phyloP scores from a whole-genome alignment of 495 filamentous ascomycete species.

The Alectoria sarmentosa region DNA sequence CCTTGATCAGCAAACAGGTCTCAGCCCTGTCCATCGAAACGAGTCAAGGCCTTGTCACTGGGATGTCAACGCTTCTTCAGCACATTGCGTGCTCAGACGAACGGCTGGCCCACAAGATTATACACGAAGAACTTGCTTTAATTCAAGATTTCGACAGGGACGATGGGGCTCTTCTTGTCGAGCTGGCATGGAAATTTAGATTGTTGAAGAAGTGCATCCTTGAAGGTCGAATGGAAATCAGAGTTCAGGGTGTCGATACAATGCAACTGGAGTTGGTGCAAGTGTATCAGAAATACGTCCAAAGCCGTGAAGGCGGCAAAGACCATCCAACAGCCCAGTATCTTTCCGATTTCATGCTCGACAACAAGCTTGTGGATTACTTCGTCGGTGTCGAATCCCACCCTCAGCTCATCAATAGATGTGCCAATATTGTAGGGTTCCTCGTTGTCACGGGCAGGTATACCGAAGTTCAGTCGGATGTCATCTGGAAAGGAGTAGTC shows the following conservation, averaged over 20 bases:
- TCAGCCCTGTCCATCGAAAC: slow-evolving; percentile 31
- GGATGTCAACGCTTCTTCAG: slow-evolving; percentile 37
- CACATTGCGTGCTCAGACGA: slow-evolving; percentile 30
- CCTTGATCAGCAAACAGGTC: slow-evolving; percentile 30
- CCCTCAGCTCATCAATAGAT: slow-evolving; percentile 75
- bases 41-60: slow-evolving; percentile 29
- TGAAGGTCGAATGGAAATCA: slow-evolving; percentile 83
- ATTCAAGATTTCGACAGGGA: slow-evolving; percentile 62
- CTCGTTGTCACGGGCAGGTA: slow-evolving; percentile 76
- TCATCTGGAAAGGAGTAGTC: slow-evolving; percentile 76
- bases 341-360: slow-evolving; percentile 56
- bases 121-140: slow-evolving; percentile 59
- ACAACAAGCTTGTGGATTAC: slow-evolving; percentile 68
- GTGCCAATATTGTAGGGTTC: slow-evolving; percentile 80
- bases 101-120: slow-evolving; percentile 37
- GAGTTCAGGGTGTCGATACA: slow-evolving; percentile 60
- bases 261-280: slow-evolving; percentile 67
- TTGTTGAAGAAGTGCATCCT: slow-evolving; percentile 62
- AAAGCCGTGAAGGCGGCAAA: slow-evolving; percentile 31
- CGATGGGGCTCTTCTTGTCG: slow-evolving; percentile 40
- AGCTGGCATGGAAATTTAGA: slow-evolving; percentile 62
- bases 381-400: slow-evolving; percentile 89
- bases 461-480: slow-evolving; percentile 62
- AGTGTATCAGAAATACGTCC: slow-evolving; percentile 50
- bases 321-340: slow-evolving; percentile 53